A percentile compares a stretch with the other conserved stretches of the same genome.
These are phyloP conservation scores for Suillus subalutaceus DNA, from an alignment of 768 basidiomycete genomes.

Conservation along the genomic window DNA sequence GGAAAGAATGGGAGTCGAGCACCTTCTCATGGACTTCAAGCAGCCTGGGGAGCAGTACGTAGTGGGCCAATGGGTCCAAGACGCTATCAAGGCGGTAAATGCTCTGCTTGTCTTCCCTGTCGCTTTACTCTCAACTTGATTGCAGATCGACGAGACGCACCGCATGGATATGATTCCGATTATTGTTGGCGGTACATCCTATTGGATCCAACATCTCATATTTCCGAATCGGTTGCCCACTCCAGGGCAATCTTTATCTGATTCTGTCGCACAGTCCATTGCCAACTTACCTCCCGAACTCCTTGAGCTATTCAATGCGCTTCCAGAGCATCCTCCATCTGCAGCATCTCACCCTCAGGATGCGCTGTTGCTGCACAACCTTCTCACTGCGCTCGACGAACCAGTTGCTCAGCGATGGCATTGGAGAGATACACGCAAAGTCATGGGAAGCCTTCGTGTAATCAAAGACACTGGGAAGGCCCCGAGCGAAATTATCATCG, in stretches of 20 bases:
- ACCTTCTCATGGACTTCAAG: slow-evolving; percentile 89
- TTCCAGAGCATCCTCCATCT: slow-evolving; percentile 63
- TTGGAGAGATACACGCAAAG: slow-evolving; percentile 93
- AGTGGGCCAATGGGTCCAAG: slow-evolving; percentile 85
- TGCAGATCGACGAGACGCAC: slow-evolving; percentile 78
- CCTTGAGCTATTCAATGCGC: slow-evolving; percentile 49
- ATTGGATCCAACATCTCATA: slow-evolving; percentile 96
- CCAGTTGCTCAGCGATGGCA: slow-evolving; percentile 86
- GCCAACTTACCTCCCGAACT: slow-evolving; percentile 50
- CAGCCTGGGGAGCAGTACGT: slow-evolving; percentile 85
- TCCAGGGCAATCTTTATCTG: slow-evolving; percentile 28
- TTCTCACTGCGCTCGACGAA: slow-evolving; percentile 74
- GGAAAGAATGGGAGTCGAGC: slow-evolving; percentile 82
- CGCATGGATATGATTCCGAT: slow-evolving; percentile 71
- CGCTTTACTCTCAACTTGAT: slow-evolving; percentile 13
- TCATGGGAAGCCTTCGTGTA: slow-evolving; percentile 76
- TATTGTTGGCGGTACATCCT: slow-evolving; percentile 93
- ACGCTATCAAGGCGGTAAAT: slow-evolving; percentile 77
- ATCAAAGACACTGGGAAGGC: slow-evolving; percentile 68
- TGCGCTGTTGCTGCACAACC: slow-evolving; percentile 64
- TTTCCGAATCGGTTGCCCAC: slow-evolving; percentile 74
- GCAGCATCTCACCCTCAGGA: slow-evolving; percentile 56
- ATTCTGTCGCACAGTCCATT: slow-evolving; percentile 45
- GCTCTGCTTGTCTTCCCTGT: slow-evolving; percentile 1
- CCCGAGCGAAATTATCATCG: slow-evolving; percentile 67